Percentiles rank a stretch among this genome's conserved stretches.
These are phyloP conservation scores for Tolypocladium album DNA, from an alignment of 2,329 filamentous ascomycete genomes.

Conservation along the genomic window DNA sequence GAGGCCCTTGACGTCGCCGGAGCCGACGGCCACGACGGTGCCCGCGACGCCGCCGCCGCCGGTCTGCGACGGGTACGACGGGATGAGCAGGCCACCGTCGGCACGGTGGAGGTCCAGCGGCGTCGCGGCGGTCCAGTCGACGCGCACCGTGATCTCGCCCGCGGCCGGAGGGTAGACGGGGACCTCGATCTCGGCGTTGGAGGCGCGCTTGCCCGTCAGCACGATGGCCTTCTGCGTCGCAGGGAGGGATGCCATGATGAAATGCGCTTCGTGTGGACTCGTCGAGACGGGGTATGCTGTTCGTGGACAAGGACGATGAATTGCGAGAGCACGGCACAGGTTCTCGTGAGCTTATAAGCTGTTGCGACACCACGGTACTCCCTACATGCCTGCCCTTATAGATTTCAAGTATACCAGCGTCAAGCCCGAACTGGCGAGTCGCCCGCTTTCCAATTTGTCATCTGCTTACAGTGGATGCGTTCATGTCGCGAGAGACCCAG, in stretches of 20 bases:
- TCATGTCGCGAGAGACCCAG: too few species aligned
- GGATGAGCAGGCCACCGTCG: constrained; percentile 45
- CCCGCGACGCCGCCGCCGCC: constrained; percentile 42
- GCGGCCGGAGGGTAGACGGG: constrained; percentile 19
- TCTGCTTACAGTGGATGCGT: background rate
- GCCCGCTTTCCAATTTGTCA: background rate
- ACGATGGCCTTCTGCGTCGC: constrained; percentile 54
- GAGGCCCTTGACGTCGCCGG: constrained; percentile 28
- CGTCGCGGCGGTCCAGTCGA: constrained; percentile 49
- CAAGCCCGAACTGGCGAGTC: background rate
- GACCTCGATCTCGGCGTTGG: constrained; percentile 44
- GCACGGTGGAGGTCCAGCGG: constrained; percentile 52
- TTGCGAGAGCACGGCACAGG: background rate
- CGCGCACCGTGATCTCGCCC: constrained; percentile 41
- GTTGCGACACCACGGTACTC: too few species aligned
- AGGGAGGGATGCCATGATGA: constrained; percentile 31
- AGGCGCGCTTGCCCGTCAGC: constrained; percentile 38
- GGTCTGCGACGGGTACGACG: constrained; percentile 34
- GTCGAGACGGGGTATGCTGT: background rate
- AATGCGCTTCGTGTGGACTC: background rate
- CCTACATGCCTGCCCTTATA: background rate
- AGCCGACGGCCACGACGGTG: constrained; percentile 38
- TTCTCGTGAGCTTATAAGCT: background rate
- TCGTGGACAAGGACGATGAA: too few species aligned
- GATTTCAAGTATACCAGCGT: background rate